Evolutionary conservation across 2,329 filamentous ascomycete genomes (phyloP), one percentile per base, ranked within the genome.

Genomic region (Thelonectria discophora): DNA sequence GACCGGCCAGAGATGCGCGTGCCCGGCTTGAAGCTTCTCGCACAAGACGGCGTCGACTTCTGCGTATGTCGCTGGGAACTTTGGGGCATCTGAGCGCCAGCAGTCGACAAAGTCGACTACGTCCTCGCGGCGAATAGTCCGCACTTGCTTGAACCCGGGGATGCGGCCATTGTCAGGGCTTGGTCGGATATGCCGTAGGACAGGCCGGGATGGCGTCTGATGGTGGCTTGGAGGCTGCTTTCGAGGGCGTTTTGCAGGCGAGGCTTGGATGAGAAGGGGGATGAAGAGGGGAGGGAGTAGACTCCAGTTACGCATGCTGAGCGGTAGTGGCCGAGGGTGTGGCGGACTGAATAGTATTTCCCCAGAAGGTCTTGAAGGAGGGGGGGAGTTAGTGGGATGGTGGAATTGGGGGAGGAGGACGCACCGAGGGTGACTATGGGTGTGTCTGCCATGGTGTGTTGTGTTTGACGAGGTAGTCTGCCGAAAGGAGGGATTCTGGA

Each of bases 281-380:
- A 3, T 11, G 40, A 40, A 7, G 13, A 34, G 20, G n/a, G 17
- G 12, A 66, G 5, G 2, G 3, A 46, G 3, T 67, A 67, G 0
- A 46, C 21, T 17, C 55, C 58, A 2, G 45, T 40, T 1, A 67
- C 62, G 7, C 53, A 57, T 13, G 30, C 64, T 45, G 64, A 67
- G 3, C 51, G 57, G 17, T 67, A 67, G 1, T 60, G 62, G 0
- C 55, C 55, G 2, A 65, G 6, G 0, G 39, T 10, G 46, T 67
- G 58, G 7, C 55, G 40, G 15, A 51, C 37, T 10, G 64, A 53
- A 20, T 67, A 67, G 3, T 53, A 55, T 8, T 12, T 42, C 1
- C 65, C 65, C 13, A 54, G 6, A 7, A 65, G 10, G 5, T 55
- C 65, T 57, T 30, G 27, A 30, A 7, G 24, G 24, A n/a, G n/a